phyloP scores from a whole-genome alignment of 352 stramenopile species.

The Globisporangium heterothallicum region DNA sequence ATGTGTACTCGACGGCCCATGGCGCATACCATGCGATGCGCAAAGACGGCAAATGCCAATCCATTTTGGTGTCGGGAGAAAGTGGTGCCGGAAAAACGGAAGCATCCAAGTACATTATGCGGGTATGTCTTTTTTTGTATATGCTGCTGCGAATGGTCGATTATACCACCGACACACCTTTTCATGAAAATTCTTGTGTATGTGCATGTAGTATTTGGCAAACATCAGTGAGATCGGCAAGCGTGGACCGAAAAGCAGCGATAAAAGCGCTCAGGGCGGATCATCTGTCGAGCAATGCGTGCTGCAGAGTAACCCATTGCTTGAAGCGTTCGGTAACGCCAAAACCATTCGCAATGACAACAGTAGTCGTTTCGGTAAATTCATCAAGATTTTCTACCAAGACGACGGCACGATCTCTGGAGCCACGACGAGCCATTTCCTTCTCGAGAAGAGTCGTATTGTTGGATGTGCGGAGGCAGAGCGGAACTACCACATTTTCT shows the following conservation, averaged over 20 bases:
- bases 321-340: conserved; percentile 91
- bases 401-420: conserved; percentile 86
- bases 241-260: conserved; percentile 50
- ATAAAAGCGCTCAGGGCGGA: conserved; percentile 58
- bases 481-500: conserved; percentile 99
- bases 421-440: conserved; percentile 94
- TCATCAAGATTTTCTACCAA: conserved; percentile 95
- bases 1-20: conserved; percentile 84
- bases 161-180: no score
- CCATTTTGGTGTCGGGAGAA: conserved; percentile 83
- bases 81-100: conserved; percentile 87
- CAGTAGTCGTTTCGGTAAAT: conserved; percentile 95
- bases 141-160: neutral
- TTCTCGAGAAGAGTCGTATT: conserved; percentile 98
- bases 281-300: conserved; percentile 89
- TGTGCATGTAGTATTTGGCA: conserved; percentile 63
- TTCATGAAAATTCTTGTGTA: neutral
- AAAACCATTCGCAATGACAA: conserved; percentile 96
- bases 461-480: conserved; percentile 90
- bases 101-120: conserved; percentile 90
- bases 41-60: conserved; percentile 81
- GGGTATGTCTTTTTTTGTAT: conserved; percentile 28
- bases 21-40: conserved; percentile 76
- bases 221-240: conserved; percentile 90
- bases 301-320: conserved; percentile 89